Percentiles rank a stretch among this genome's conserved stretches.
These are phyloP conservation scores for Rhizoctonia solani DNA, from an alignment of 1,284 basidiomycete genomes.

Conservation along the genomic window DNA sequence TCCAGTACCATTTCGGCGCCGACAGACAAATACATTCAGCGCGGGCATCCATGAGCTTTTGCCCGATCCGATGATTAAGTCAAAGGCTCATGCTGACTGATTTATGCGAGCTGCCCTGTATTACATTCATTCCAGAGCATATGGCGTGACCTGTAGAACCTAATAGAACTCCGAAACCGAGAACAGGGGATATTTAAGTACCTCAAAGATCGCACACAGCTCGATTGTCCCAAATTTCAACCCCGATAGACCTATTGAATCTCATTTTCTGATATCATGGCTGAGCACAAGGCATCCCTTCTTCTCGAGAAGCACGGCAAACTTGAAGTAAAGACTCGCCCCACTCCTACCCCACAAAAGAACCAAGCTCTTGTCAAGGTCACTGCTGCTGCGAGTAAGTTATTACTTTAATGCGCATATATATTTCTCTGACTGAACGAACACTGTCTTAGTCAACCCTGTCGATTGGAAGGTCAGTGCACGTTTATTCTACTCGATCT, in stretches of 20 bases:
- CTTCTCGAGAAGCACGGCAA: conserved; percentile 40
- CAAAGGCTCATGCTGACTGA: too few relatives aligned
- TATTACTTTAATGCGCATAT: neutral
- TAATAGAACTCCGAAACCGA: too few relatives aligned
- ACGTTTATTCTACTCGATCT: neutral
- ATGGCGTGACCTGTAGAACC: too few relatives aligned
- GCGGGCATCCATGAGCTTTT: too few relatives aligned
- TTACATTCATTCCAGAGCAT: too few relatives aligned
- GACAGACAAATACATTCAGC: too few relatives aligned
- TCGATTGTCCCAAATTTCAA: neutral
- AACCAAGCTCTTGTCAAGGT: conserved; percentile 55
- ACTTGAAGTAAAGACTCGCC: too few relatives aligned
- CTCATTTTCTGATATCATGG: neutral
- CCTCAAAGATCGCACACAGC: too few relatives aligned
- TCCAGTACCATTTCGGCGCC: neutral
- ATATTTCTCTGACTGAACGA: neutral
- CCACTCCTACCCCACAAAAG: conserved; percentile 48
- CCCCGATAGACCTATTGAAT: too few relatives aligned
- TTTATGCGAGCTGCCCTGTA: too few relatives aligned
- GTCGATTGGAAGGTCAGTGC: conserved; percentile 12
- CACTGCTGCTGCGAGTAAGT: conserved; percentile 42
- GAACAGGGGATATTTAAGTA: too few relatives aligned
- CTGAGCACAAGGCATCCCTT: conserved; percentile 41
- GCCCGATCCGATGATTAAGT: too few relatives aligned
- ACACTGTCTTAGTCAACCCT: neutral